Percentiles rank a stretch among this genome's conserved stretches.
phyloP scores from a whole-genome alignment of 768 basidiomycete species.

The Daedaleopsis sinensis region DNA sequence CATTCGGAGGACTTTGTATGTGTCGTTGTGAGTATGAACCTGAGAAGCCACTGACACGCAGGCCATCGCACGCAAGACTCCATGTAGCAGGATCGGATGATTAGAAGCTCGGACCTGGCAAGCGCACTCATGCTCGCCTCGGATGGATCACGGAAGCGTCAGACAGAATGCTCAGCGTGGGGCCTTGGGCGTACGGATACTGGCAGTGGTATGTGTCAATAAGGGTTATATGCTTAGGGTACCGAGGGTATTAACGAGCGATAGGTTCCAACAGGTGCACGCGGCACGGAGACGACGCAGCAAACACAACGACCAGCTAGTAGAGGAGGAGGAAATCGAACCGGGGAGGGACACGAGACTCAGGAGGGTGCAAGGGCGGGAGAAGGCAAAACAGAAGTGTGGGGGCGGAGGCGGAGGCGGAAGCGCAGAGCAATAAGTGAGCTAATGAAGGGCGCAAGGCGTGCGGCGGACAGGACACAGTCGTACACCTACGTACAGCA shows the following conservation, averaged over 20 bases:
- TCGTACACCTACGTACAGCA: no score
- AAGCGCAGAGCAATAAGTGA: not conserved
- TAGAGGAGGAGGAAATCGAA: not conserved
- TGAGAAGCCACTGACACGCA: no score
- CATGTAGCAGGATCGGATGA: no score
- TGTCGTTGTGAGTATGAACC: no score
- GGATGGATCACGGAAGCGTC: no score
- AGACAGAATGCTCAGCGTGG: no score
- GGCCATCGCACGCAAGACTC: no score
- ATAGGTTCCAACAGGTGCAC: constrained; percentile 15
- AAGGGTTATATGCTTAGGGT: constrained; percentile 20
- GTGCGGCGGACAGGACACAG: no score
- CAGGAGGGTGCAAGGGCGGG: not conserved
- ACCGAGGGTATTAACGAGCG: constrained; percentile 24
- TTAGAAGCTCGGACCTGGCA: no score
- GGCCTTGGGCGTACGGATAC: not conserved
- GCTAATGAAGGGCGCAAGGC: not conserved
- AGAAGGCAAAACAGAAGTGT: not conserved
- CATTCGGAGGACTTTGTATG: no score
- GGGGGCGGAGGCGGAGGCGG: not conserved
- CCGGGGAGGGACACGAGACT: not conserved
- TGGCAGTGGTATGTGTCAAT: no score
- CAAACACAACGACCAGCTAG: constrained; percentile 8
- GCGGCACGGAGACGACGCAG: constrained; percentile 10
- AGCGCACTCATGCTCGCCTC: no score